Evolutionary conservation across 2,329 filamentous ascomycete species (phyloP).

Genomic region (Chaetothyriales sp.): DNA sequence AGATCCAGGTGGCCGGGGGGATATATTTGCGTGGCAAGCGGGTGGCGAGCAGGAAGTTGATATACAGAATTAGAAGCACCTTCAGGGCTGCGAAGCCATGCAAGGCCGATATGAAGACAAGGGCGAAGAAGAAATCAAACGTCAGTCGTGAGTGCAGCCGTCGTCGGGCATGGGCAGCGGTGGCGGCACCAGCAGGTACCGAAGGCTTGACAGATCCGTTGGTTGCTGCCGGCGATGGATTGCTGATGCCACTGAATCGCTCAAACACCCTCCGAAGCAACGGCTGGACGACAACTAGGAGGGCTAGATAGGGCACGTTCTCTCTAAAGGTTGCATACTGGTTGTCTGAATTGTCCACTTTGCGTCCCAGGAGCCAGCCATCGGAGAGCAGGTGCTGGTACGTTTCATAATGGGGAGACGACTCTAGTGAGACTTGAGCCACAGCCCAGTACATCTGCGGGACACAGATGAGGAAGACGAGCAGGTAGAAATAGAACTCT

Average conservation of each 20-base stretch:
- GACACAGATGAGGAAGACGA: slow-evolving; percentile 50
- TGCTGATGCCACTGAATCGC: slow-evolving; percentile 25
- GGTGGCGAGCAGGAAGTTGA: slow-evolving; percentile 70
- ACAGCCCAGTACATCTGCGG: slow-evolving; percentile 86
- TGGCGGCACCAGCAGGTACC: slow-evolving; percentile 1
- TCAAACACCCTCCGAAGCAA: slow-evolving; percentile 61
- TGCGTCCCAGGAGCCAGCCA: slow-evolving; percentile 85
- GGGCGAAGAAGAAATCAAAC: slow-evolving; percentile 71
- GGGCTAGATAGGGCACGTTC: slow-evolving; percentile 67
- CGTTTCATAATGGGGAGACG: slow-evolving; percentile 64
- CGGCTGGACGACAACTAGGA: slow-evolving; percentile 64
- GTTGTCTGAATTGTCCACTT: slow-evolving; percentile 78
- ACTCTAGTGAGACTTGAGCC: slow-evolving; percentile 60
- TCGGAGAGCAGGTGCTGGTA: slow-evolving; percentile 56
- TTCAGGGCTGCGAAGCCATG: slow-evolving; percentile 80
- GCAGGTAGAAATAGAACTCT: slow-evolving; percentile 73
- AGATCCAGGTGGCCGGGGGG: slow-evolving; percentile 68
- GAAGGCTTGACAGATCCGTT: slow-evolving; percentile 5
- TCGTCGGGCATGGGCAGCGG: slow-evolving; percentile 31
- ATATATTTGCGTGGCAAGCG: slow-evolving; percentile 54
- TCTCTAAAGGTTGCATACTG: slow-evolving; percentile 76
- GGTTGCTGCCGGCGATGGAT: background rate
- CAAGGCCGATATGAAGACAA: slow-evolving; percentile 60
- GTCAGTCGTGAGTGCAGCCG: slow-evolving; percentile 54
- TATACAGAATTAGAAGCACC: slow-evolving; percentile 59